Base-by-base conservation (phyloP, 345 rosid genomes). In the Citrus sinensis region DNA sequence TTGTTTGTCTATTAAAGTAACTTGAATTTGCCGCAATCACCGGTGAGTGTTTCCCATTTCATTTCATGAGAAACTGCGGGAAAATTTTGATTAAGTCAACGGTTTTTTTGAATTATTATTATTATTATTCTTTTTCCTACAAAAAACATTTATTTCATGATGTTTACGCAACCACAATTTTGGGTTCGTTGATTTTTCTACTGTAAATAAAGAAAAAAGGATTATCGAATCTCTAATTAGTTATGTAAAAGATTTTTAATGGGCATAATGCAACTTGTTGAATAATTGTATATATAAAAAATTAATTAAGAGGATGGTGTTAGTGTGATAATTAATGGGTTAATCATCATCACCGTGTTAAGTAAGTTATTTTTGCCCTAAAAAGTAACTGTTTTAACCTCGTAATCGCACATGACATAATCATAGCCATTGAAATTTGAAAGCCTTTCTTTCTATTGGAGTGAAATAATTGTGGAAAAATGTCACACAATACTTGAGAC, bases 11-110 rank as follows among this genome's bases (percentile, higher is more conserved):
- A 27, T 6, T 7, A 46, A 75, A 75, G 60, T 40, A 68, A 29
- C 68, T 75, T 79, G 24, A 24, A 60, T 9, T 56, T 55, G 86
- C 92, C 94, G 94, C 89, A 90, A 92, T 91, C 86, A 87, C 9
- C 92, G 92, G 73, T 76, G 74, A n/a, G 74, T 75, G 82, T 88
- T 92, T 80, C 74, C 88, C 88, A 78, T 82, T 59, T 82, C 88
- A 78, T 82, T 59, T 81, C 46, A 55, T 27, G 29, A 71, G 20
- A 71, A 68, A 61, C 34, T 77, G 71, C 32, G 16, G 54, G 40
- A 60, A 42, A 13, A 0, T 13, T 46, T 9, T 40, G 4, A 17
- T 11, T 10, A n/a, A 73, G 87, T 84, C 90, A 87, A 86, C 86
- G 79, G 67, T 69, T 77, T 68, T 29, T 22, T 20, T 71, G 42